phyloP scores from a whole-genome alignment of 257 asterid genomes.

The Rhazya stricta region DNA sequence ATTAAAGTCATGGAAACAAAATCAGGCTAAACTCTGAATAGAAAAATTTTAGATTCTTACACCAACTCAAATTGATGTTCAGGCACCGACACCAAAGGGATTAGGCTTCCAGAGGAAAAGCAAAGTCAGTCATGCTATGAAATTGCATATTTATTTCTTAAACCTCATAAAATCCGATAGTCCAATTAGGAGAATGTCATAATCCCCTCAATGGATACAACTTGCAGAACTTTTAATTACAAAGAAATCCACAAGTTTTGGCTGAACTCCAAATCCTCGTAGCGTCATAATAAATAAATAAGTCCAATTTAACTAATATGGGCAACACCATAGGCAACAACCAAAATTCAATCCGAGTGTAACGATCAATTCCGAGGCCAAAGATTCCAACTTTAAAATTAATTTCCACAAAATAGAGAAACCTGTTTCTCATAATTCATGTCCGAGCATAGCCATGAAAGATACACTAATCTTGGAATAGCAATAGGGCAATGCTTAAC shows the following conservation, averaged over 20 bases:
- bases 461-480: background rate
- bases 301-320: background rate
- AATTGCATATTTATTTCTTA: background rate
- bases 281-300: background rate
- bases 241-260: background rate
- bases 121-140: background rate
- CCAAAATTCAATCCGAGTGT: background rate
- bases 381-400: conserved; percentile 4
- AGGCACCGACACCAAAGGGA: background rate
- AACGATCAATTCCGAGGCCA: background rate
- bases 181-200: background rate
- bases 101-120: background rate
- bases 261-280: background rate
- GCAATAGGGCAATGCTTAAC: background rate
- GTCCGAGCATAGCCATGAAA: background rate
- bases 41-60: background rate
- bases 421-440: conserved; percentile 1
- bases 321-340: background rate
- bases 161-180: background rate
- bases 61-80: background rate
- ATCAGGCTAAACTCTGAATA: background rate
- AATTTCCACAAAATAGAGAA: background rate
- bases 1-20: background rate
- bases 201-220: background rate
- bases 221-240: background rate